These are phyloP conservation scores for Botrytis elliptica DNA, from an alignment of 2,329 filamentous ascomycete species.

Conservation along the genomic window DNA sequence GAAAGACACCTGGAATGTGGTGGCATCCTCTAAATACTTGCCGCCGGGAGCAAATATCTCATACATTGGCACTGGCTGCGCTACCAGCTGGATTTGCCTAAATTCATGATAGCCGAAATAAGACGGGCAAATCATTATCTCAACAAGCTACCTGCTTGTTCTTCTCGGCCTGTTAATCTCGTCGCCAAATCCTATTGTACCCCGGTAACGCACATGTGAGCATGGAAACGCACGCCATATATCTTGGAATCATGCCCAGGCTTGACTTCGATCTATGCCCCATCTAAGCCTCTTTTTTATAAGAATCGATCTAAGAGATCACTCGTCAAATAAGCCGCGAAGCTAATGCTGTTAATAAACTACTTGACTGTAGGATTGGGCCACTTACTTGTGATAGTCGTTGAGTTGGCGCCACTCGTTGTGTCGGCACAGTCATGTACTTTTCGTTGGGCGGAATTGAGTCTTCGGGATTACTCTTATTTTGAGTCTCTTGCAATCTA, in stretches of 20 bases:
- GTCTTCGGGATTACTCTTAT: conserved; percentile 23
- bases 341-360: conserved; percentile 35
- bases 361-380: conserved; percentile 29
- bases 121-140: not conserved
- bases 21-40: conserved; percentile 58
- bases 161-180: not conserved
- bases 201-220: not conserved
- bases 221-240: not conserved
- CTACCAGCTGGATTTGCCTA: conserved; percentile 74
- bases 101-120: not conserved
- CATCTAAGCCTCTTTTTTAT: not conserved
- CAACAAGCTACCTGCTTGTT: not conserved
- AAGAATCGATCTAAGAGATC: conserved; percentile 1
- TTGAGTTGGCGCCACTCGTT: conserved; percentile 68
- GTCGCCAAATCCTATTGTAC: not conserved
- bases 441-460: conserved; percentile 1
- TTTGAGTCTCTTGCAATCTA: conserved; percentile 25
- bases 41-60: conserved; percentile 53
- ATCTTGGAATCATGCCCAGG: not conserved
- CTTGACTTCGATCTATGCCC: not conserved
- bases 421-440: conserved; percentile 28
- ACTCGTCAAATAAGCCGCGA: conserved; percentile 38
- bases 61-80: conserved; percentile 78
- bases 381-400: conserved; percentile 63
- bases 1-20: conserved; percentile 65